Conservation (phyloP, 139 green algal genomes). For the Ulvella scutata region DNA sequence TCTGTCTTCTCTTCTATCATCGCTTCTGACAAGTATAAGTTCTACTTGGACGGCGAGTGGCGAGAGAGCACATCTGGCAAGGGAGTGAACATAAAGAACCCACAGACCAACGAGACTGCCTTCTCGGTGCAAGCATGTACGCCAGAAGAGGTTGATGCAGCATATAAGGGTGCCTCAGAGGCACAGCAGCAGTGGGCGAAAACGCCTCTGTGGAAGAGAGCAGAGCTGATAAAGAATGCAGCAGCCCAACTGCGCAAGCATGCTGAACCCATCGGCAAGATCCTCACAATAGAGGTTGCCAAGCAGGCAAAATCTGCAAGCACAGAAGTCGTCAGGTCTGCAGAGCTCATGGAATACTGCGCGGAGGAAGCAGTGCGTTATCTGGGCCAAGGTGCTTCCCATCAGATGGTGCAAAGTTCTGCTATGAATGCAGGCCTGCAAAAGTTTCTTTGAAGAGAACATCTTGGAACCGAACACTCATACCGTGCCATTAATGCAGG, state of each 20-base stretch:
- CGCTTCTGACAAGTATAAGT: constrained; percentile 50
- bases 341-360: constrained; percentile 82
- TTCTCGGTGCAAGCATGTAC: constrained; percentile 65
- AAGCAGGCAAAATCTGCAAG: constrained; percentile 55
- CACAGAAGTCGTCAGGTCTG: constrained; percentile 60
- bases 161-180: constrained; percentile 54
- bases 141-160: constrained; percentile 68
- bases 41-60: constrained; percentile 65
- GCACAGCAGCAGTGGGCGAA: constrained; percentile 72
- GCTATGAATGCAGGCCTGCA: too few species aligned
- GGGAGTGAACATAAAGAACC: constrained; percentile 53
- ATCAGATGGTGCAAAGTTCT: too few species aligned
- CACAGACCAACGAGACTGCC: constrained; percentile 33
- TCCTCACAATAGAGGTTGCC: constrained; percentile 81
- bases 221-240: constrained; percentile 58
- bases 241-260: constrained; percentile 62
- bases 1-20: too few species aligned
- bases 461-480: too few species aligned
- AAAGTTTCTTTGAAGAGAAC: too few species aligned
- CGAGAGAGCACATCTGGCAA: constrained; percentile 45
- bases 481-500: too few species aligned
- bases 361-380: constrained; percentile 82
- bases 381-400: constrained; percentile 72
- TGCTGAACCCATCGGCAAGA: constrained; percentile 66
- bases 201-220: constrained; percentile 79